Evolutionary conservation across 2,329 filamentous ascomycete species (phyloP).

Genomic region (Ophiostoma tasmaniense): DNA sequence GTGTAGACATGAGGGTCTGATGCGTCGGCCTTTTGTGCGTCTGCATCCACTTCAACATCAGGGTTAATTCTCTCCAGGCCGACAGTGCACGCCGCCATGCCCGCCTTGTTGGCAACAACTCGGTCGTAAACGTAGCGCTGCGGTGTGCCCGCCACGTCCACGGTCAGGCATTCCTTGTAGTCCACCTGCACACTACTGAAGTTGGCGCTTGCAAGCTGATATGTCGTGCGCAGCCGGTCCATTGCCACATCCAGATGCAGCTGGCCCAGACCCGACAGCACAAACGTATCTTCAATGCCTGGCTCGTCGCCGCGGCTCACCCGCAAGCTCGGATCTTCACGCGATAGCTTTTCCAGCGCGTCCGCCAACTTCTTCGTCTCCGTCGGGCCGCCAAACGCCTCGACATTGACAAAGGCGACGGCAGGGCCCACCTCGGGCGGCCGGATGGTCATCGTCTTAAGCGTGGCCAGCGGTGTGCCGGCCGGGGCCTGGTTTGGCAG

Average conservation of each 20-base stretch:
- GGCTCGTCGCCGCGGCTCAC: constrained; percentile 76
- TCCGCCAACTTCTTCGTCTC: constrained; percentile 68
- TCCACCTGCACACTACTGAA: constrained; percentile 93
- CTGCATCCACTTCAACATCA: not conserved
- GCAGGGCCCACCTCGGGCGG: constrained; percentile 86
- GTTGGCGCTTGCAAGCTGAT: constrained; percentile 68
- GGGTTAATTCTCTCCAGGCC: constrained; percentile 51
- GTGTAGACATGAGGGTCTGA: constrained; percentile 20
- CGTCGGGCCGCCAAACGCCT: constrained; percentile 52
- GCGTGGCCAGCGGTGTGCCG: constrained; percentile 52
- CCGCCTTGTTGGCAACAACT: constrained; percentile 68
- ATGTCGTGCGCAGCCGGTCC: constrained; percentile 77
- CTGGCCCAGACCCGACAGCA: constrained; percentile 92
- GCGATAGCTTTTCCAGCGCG: constrained; percentile 65
- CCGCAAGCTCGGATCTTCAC: constrained; percentile 88
- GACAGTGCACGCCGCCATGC: constrained; percentile 68
- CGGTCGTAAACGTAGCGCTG: constrained; percentile 64
- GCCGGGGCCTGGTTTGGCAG: constrained; percentile 47
- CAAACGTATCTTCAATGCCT: constrained; percentile 62
- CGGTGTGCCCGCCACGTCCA: constrained; percentile 34
- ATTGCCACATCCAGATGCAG: constrained; percentile 89
- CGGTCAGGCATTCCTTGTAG: constrained; percentile 74
- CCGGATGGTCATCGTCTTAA: constrained; percentile 71
- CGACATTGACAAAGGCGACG: constrained; percentile 93
- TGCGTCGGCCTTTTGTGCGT: not conserved